These are phyloP conservation scores for Sporothrix pseudoabietina DNA, from an alignment of 2,329 filamentous ascomycete genomes.

Conservation along the genomic window DNA sequence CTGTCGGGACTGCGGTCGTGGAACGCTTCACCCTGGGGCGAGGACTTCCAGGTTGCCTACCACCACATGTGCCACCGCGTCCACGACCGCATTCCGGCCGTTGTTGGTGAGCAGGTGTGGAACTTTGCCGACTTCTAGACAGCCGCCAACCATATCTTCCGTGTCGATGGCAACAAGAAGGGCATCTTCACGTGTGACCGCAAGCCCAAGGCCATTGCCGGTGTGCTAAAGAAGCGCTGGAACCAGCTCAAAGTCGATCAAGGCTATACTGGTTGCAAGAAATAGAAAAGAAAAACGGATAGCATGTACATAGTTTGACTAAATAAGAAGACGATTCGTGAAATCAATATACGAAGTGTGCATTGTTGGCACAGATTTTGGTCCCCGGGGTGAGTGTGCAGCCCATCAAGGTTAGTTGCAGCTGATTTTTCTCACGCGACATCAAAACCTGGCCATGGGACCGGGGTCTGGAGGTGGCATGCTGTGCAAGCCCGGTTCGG, in stretches of 20 bases:
- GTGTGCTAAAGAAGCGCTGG: background rate
- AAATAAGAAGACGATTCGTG: no score
- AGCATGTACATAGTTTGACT: background rate
- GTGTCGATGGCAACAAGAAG: constrained; percentile 12
- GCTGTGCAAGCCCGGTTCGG: background rate
- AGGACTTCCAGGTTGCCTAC: constrained; percentile 13
- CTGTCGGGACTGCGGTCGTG: constrained; percentile 1
- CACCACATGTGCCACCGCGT: constrained; percentile 16
- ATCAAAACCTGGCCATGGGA: no score
- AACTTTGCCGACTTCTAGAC: constrained; percentile 18
- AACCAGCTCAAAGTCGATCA: background rate
- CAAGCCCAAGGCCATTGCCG: constrained; percentile 15
- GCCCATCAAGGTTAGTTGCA: no score
- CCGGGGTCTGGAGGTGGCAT: no score
- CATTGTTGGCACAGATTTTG: no score
- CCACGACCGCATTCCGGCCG: constrained; percentile 5
- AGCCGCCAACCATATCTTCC: constrained; percentile 4
- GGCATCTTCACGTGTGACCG: constrained; percentile 12
- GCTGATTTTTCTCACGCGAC: no score
- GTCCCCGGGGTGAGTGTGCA: no score
- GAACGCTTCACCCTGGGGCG: background rate
- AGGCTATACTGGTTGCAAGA: background rate
- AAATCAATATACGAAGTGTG: no score
- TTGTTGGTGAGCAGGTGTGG: constrained; percentile 10
- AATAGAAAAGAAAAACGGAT: background rate